Conservation (phyloP, 2,329 filamentous ascomycete species). For the Apiospora rasikravindrae region DNA sequence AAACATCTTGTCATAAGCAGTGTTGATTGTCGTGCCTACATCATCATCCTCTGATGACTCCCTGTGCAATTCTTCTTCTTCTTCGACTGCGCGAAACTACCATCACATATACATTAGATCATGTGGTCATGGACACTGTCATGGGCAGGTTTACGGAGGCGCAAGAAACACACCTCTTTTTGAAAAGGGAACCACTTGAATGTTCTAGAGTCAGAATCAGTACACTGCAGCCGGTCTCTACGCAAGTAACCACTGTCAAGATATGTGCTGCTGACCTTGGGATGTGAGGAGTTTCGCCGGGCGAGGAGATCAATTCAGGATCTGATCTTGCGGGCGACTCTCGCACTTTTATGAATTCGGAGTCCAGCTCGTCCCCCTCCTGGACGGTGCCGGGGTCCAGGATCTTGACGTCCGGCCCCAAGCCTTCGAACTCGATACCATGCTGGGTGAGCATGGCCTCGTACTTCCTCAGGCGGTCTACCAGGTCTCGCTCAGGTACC, state of each 20-base stretch:
- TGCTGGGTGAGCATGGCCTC: constrained; percentile 69
- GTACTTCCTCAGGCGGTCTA: constrained; percentile 72
- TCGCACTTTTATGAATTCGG: constrained; percentile 57
- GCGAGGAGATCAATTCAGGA: constrained; percentile 38
- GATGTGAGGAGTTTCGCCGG: constrained; percentile 36
- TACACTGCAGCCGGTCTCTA: constrained; percentile 23
- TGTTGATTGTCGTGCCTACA: constrained; percentile 59
- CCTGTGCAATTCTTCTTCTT: constrained; percentile 47
- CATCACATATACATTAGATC: constrained; percentile 26
- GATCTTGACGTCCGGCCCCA: constrained; percentile 58
- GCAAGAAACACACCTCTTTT: constrained; percentile 50
- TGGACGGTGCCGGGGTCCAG: constrained; percentile 47
- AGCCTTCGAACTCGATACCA: constrained; percentile 71
- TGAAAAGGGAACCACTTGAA: constrained; percentile 58
- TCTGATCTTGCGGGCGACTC: constrained; percentile 55
- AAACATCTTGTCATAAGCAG: constrained; percentile 66
- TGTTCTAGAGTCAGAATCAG: constrained; percentile 32
- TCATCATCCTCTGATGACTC: constrained; percentile 63
- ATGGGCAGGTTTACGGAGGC: not conserved
- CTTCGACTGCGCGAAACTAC: constrained; percentile 57
- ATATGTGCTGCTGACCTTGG: constrained; percentile 30
- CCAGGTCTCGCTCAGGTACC: constrained; percentile 71
- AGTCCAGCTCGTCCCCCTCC: constrained; percentile 61
- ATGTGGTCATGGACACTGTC: not conserved
- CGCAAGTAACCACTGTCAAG: constrained; percentile 9